Percentiles rank a stretch among this genome's conserved stretches.
Evolutionary conservation across 2,329 filamentous ascomycete species (phyloP).

Genomic region (Colletotrichum cuscutae): DNA sequence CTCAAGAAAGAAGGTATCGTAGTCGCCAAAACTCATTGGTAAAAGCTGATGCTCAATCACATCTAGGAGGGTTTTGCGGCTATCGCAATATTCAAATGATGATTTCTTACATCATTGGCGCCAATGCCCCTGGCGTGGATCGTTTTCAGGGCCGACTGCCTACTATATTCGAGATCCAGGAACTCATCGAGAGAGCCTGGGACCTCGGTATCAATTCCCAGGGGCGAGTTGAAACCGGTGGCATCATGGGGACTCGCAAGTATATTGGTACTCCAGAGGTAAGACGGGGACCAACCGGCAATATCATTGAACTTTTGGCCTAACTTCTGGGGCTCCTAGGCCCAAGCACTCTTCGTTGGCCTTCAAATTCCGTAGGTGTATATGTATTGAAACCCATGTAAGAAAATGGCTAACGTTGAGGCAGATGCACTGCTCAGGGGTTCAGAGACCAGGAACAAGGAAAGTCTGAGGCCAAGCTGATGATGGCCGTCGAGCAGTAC

Average conservation of each 20-base stretch:
- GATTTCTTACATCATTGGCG: conserved; percentile 77
- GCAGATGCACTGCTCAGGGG: conserved; percentile 70
- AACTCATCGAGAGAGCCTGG: conserved; percentile 89
- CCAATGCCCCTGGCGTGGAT: conserved; percentile 65
- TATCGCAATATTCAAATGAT: conserved; percentile 97
- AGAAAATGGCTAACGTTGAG: neutral
- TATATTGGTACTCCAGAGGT: conserved; percentile 96
- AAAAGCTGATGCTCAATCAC: neutral
- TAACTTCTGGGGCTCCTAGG: conserved; percentile 56
- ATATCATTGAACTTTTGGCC: neutral
- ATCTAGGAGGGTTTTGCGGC: conserved; percentile 85
- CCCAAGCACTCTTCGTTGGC: conserved; percentile 79
- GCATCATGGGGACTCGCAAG: conserved; percentile 88
- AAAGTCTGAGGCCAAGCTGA: conserved; percentile 64
- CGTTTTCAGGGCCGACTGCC: conserved; percentile 73
- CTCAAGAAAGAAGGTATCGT: conserved; percentile 74
- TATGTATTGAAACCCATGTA: neutral
- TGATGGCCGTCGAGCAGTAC: conserved; percentile 77
- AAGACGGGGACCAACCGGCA: conserved; percentile 36
- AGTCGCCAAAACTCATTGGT: neutral
- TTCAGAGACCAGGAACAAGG: conserved; percentile 61
- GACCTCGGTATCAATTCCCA: conserved; percentile 82
- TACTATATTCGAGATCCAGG: conserved; percentile 83
- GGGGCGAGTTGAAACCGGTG: conserved; percentile 84
- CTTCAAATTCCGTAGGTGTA: conserved; percentile 71